Percentiles rank a stretch among this genome's conserved stretches.
Evolutionary conservation across 2,329 filamentous ascomycete genomes (phyloP).

Genomic region (Cordyceps tenuipes): DNA sequence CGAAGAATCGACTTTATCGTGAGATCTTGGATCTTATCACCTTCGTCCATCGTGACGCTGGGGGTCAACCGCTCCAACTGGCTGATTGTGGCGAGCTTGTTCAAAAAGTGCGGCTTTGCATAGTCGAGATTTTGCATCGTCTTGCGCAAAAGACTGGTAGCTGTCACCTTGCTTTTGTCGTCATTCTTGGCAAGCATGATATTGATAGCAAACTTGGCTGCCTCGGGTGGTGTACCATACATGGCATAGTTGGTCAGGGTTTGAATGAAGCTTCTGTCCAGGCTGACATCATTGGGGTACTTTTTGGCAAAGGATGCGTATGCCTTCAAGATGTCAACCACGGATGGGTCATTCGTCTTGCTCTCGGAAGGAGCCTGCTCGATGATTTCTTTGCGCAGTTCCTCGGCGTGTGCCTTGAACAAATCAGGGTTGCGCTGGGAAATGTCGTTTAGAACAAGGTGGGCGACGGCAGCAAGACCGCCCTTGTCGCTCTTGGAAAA

Average conservation of each 20-base stretch:
- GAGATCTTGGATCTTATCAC: slow-evolving; percentile 71
- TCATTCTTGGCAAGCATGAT: slow-evolving; percentile 70
- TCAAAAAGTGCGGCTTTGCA: slow-evolving; percentile 65
- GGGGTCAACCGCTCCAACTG: slow-evolving; percentile 71
- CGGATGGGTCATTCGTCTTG: slow-evolving; percentile 58
- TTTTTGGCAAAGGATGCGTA: slow-evolving; percentile 86
- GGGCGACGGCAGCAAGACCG: slow-evolving; percentile 67
- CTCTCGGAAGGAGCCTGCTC: slow-evolving; percentile 66
- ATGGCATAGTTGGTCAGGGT: slow-evolving; percentile 77
- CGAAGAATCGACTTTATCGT: slow-evolving; percentile 67
- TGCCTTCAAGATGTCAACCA: slow-evolving; percentile 86
- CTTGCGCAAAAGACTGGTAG: slow-evolving; percentile 72
- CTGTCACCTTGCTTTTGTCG: slow-evolving; percentile 72
- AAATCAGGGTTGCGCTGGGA: slow-evolving; percentile 82
- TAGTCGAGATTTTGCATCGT: slow-evolving; percentile 68
- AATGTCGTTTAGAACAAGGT: slow-evolving; percentile 86
- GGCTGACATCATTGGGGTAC: slow-evolving; percentile 74
- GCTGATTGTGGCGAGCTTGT: slow-evolving; percentile 61
- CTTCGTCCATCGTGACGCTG: slow-evolving; percentile 61
- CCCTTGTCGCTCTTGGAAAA: slow-evolving; percentile 77
- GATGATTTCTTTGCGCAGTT: slow-evolving; percentile 79
- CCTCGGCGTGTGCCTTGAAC: slow-evolving; percentile 85
- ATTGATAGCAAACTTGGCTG: slow-evolving; percentile 88
- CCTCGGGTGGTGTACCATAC: slow-evolving; percentile 70
- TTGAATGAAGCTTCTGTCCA: slow-evolving; percentile 71